A percentile compares a stretch with the other conserved stretches of the same genome.
Conservation (phyloP, 1,139 yeast genomes). For the Suhomyces bribrorum region DNA sequence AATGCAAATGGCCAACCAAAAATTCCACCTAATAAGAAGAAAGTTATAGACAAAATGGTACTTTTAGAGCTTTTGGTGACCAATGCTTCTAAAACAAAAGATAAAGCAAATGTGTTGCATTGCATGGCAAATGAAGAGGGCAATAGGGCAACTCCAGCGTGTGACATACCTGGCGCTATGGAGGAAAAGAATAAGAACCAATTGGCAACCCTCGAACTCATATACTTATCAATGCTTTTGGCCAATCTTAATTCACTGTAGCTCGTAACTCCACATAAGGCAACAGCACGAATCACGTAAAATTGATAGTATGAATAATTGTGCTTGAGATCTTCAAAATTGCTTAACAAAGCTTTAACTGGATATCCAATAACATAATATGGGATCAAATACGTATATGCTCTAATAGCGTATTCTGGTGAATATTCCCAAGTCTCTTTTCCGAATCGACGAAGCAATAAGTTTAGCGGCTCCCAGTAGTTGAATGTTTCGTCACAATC, state of each 20-base stretch:
- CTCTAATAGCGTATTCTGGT: slow-evolving; percentile 83
- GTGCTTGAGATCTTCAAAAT: slow-evolving; percentile 28
- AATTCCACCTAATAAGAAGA: slow-evolving; percentile 67
- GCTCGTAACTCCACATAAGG: slow-evolving; percentile 55
- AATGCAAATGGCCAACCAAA: slow-evolving; percentile 92
- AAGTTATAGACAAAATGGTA: slow-evolving; percentile 42
- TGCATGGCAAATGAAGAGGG: slow-evolving; percentile 90
- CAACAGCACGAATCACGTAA: slow-evolving; percentile 54
- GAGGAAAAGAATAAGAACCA: slow-evolving; percentile 59
- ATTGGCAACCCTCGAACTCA: slow-evolving; percentile 43
- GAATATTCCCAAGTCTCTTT: slow-evolving; percentile 97
- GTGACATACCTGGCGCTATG: slow-evolving; percentile 68
- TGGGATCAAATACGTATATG: slow-evolving; percentile 75
- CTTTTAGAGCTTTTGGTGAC: slow-evolving; percentile 13
- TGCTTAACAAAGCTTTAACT: slow-evolving; percentile 20
- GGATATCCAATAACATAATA: slow-evolving; percentile 46
- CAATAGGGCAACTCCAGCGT: slow-evolving; percentile 79
- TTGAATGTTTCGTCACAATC: slow-evolving; percentile 83
- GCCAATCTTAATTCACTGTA: slow-evolving; percentile 55
- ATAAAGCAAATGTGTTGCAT: slow-evolving; percentile 56
- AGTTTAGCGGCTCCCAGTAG: slow-evolving; percentile 91
- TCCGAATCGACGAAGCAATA: slow-evolving; percentile 78
- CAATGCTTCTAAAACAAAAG: slow-evolving; percentile 33
- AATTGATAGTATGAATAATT: slow-evolving; percentile 32
- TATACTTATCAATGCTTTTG: slow-evolving; percentile 39